phyloP scores from a whole-genome alignment of 1,284 basidiomycete genomes.

The Melampsora americana region DNA sequence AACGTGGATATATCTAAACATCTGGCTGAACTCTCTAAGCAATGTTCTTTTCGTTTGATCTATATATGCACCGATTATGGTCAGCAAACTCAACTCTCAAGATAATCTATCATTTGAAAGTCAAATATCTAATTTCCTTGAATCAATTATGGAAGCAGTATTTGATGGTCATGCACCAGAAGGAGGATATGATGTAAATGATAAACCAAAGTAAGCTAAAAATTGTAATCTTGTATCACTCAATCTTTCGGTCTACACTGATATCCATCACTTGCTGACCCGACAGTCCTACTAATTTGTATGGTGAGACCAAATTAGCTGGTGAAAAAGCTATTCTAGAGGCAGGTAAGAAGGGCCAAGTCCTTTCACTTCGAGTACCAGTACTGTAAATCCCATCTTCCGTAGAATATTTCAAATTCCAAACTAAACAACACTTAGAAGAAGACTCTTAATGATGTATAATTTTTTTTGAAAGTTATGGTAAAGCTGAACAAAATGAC shows the following conservation, averaged over 20 bases:
- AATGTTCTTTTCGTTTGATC: conserved; percentile 56
- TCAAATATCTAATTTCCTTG: not conserved
- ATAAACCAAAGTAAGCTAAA: conserved; percentile 62
- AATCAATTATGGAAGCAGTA: conserved; percentile 55
- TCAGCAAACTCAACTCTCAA: conserved; percentile 2
- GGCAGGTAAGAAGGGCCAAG: conserved; percentile 58
- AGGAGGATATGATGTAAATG: conserved; percentile 65
- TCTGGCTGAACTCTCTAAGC: conserved; percentile 18
- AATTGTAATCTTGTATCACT: not conserved
- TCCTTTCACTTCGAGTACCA: conserved; percentile 70
- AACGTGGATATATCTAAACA: conserved; percentile 46
- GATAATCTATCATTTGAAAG: not conserved
- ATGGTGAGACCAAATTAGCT: conserved; percentile 71
- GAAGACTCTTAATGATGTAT: not conserved
- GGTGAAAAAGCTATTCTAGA: conserved; percentile 68
- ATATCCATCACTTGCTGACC: not conserved
- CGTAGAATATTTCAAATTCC: not conserved
- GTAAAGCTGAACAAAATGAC: conserved; percentile 68
- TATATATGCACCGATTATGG: conserved; percentile 70
- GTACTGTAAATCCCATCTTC: conserved; percentile 62
- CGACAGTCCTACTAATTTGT: conserved; percentile 59
- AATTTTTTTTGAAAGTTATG: conserved; percentile 61
- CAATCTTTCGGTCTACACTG: not conserved
- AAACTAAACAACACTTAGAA: not conserved
- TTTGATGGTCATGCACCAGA: conserved; percentile 78